phyloP scores from a whole-genome alignment of 805 yeast genomes.

The Yarrowia yakushimensis region DNA sequence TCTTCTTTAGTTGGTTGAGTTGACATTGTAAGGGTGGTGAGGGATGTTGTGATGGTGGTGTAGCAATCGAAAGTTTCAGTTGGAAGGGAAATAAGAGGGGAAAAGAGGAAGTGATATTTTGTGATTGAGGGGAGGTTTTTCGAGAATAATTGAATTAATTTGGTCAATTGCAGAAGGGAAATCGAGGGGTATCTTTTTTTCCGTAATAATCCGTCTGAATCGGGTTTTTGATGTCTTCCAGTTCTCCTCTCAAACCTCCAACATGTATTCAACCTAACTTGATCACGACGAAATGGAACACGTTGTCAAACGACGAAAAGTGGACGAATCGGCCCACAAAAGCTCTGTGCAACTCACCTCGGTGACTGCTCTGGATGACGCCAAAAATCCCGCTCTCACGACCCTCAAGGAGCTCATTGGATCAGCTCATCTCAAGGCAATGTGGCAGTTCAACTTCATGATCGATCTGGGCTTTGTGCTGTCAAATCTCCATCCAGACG shows the following conservation, averaged over 20 bases:
- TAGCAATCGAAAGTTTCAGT: background rate
- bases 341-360: background rate
- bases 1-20: background rate
- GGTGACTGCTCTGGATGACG: background rate
- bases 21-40: background rate
- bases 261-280: too few species aligned
- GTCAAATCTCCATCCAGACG: conserved; percentile 28
- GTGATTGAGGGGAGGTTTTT: too few species aligned
- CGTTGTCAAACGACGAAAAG: conserved; percentile 8
- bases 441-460: conserved; percentile 39
- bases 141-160: too few species aligned
- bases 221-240: too few species aligned
- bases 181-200: too few species aligned
- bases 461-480: conserved; percentile 33
- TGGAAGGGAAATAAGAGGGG: background rate
- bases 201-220: too few species aligned
- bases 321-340: background rate
- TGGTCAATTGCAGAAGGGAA: too few species aligned
- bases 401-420: conserved; percentile 32
- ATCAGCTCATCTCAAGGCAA: conserved; percentile 28
- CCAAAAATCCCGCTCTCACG: conserved; percentile 29
- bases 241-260: background rate
- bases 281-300: too few species aligned
- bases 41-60: background rate
- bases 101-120: too few species aligned